Base-by-base conservation (phyloP, 2,329 filamentous ascomycete species). In the Fusarium brevicatenulatum region DNA sequence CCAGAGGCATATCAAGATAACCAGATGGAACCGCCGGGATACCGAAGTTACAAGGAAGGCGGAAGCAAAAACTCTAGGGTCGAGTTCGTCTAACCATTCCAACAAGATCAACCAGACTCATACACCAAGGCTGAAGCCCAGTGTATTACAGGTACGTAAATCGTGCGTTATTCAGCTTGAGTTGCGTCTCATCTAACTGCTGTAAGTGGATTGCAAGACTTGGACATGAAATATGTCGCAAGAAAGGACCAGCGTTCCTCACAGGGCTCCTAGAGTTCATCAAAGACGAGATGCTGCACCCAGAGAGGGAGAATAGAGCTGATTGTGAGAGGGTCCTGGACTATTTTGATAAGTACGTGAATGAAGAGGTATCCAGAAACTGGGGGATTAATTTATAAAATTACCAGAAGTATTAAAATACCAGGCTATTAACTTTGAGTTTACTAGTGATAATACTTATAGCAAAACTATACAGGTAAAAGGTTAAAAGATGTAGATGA, bases 341-440 rank as follows among this genome's bases (percentile, higher is more conserved):
- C 12, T 37, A 15, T 25, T 25, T 53, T 8, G 2, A 21, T 21
- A 23, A 9, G 32, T 53, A 21, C 10, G 5, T 37, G 2, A n/a
- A 9, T 4, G 5, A 16, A 2, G 10, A 4, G 12, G 9, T 36
- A 16, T 18, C 3, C 2, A 30, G 19, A 30, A 30, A 28, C 13
- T 52, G 32, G 49, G n/a, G 1, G 6, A 37, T 52, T 16, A 9
- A 36, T 4, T 36, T 36, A 36, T 36, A 52, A 19, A 36, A 13
- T 23, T n/a, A 13, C 34, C 5, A 13, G 2, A 15, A 34, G 47
- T 50, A 18, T 10, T 9, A 5, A 19, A 11, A 7, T 34, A 23
- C 8, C n/a, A n/a, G n/a, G n/a, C 2, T 34, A 0, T 13, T 2
- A 9, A 13, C 4, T 23, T 18, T 19, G 0, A 23, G 16, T 34